Evolutionary conservation across 768 basidiomycete genomes (phyloP), one percentile per base, ranked within the genome.

Genomic region (Trichaptum fuscoviolaceum): DNA sequence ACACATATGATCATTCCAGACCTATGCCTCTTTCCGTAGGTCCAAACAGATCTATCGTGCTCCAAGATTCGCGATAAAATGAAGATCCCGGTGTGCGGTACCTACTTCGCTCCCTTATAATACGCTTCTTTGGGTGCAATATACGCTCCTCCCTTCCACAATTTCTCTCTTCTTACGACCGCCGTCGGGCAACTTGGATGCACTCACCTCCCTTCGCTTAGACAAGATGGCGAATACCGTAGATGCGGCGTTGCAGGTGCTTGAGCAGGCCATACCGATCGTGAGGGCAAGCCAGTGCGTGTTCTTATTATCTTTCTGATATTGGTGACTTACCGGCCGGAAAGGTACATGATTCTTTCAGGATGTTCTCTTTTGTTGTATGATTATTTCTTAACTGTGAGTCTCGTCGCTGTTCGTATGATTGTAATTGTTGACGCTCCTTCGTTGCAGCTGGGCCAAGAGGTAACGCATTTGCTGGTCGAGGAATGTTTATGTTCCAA

Each of bases 321-420:
- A 52, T 12, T 52, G 42, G 42, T 52, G 42, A 52, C 20, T 52
- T 52, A 52, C 20, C 20, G 42, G 3, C 20, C 15, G 42, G 20
- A 25, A 60, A 61, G 59, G 59, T 61, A 61, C 59, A 18, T 61
- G 59, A 61, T 34, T 61, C 24, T 61, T 61, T 61, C 59, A 34
- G 59, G 59, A 25, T 25, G 24, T 34, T 25, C 59, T 12, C 15
- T 61, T 25, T 61, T 61, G 25, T 25, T 61, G 24, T 61, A 61
- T 34, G 59, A 61, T 34, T 61, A 61, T 34, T 61, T 61, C 30
- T 34, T 61, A 17, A 61, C 59, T 61, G 59, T 61, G 59, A 61
- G 59, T 61, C 23, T 24, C 59, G 15, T 12, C 23, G 4, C 30
- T 34, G 5, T 20, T 24, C 15, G 15, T 34, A 12, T 61, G 12